Evolutionary conservation across 192 early-diverging fungal genomes (phyloP).

Genomic region (Allomyces javanicus): DNA sequence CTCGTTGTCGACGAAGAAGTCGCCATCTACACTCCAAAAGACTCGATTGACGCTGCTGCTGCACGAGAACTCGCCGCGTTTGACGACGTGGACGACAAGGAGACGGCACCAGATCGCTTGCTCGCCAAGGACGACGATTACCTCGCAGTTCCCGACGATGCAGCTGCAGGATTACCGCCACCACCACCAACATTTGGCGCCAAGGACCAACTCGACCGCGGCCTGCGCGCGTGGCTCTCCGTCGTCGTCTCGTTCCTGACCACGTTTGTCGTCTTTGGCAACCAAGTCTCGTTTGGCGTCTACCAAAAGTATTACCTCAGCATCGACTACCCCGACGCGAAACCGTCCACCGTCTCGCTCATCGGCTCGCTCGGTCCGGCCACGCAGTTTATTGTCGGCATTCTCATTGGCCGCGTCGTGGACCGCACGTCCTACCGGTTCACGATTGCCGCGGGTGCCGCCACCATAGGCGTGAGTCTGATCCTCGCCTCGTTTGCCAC

Average conservation of each 20-base stretch:
- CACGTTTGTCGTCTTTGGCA: neutral
- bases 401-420: neutral
- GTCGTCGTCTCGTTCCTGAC: neutral
- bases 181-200: too few relatives aligned
- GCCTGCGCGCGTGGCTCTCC: neutral
- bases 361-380: constrained; percentile 7
- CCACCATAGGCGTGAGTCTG: constrained; percentile 10
- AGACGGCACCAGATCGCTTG: too few relatives aligned
- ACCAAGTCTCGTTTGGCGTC: neutral
- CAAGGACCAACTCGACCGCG: neutral
- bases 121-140: too few relatives aligned
- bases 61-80: too few relatives aligned
- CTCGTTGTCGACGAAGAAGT: too few relatives aligned
- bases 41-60: too few relatives aligned
- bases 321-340: constrained; percentile 10
- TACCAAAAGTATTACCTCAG: constrained; percentile 12
- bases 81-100: too few relatives aligned
- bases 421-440: neutral
- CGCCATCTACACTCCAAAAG: too few relatives aligned
- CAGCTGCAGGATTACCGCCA: too few relatives aligned
- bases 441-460: neutral
- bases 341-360: constrained; percentile 9
- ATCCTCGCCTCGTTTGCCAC: constrained; percentile 22
- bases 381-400: neutral
- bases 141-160: too few relatives aligned